A percentile compares a stretch with the other conserved stretches of the same genome.
Conservation (phyloP, 495 filamentous ascomycete species). For the Tuber microsphaerosporum region DNA sequence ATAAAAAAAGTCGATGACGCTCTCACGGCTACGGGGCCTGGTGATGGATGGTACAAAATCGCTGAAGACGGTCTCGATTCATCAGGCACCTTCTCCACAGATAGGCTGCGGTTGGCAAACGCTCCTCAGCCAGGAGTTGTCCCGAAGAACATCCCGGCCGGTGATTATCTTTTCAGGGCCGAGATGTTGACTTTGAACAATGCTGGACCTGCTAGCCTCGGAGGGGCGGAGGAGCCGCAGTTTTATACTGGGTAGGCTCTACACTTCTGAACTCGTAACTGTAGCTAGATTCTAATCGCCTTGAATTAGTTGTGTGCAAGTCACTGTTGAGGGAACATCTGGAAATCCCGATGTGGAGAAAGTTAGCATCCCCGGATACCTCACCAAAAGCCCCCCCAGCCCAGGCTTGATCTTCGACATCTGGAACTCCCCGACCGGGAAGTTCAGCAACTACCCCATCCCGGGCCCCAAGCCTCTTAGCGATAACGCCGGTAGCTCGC, state of each 20-base stretch:
- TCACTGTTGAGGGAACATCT: conserved; percentile 24
- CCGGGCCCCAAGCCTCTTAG: conserved; percentile 16
- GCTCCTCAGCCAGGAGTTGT: conserved; percentile 55
- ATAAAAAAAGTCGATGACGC: conserved; percentile 47
- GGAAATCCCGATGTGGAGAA: conserved; percentile 31
- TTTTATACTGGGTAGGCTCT: conserved; percentile 67
- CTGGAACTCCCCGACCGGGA: conserved; percentile 40
- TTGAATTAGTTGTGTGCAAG: conserved; percentile 36
- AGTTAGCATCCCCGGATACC: conserved; percentile 60
- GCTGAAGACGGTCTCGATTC: conserved; percentile 21
- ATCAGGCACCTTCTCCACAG: conserved; percentile 58
- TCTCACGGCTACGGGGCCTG: conserved; percentile 46
- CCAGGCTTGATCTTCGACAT: conserved; percentile 57
- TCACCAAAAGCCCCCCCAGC: conserved; percentile 44
- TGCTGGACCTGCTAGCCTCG: conserved; percentile 45
- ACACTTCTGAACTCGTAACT: conserved; percentile 50
- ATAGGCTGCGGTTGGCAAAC: conserved; percentile 57
- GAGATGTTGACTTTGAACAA: conserved; percentile 66
- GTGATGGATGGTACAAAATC: conserved; percentile 74
- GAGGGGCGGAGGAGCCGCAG: conserved; percentile 48
- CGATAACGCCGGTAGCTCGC: neutral
- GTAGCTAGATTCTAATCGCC: conserved; percentile 43
- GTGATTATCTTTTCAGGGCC: conserved; percentile 60
- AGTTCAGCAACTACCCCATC: conserved; percentile 21
- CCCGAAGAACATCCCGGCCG: conserved; percentile 54